Base-by-base conservation (phyloP, 768 basidiomycete genomes). In the Rhodosporidiobolus sp. region DNA sequence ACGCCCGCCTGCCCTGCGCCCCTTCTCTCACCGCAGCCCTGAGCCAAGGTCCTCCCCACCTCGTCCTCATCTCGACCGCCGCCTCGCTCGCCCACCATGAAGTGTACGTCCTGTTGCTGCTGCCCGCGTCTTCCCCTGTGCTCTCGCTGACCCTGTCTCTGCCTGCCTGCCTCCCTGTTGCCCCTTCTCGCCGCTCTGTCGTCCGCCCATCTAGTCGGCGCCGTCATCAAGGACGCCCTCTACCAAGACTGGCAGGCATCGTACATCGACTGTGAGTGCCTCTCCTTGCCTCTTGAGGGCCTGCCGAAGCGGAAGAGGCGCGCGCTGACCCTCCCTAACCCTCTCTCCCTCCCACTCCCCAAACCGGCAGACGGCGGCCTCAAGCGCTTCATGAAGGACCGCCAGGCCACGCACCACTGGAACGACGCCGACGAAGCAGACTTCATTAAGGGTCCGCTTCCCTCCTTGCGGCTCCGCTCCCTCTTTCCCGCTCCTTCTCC, bases 371-470 rank as follows among this genome's bases (percentile, higher is more conserved):
- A 98, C 78, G 91, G 90, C 77, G 84, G 85, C 14, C 85, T 97
- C 55, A 97, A 97, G 82, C 90, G 90, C 65, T 89, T 91, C 75
- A 87, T 98, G 76, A 96, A 97, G 84, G 90, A 89, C 54, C 66
- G 72, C 9, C 67, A 64, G 49, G 67, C 62, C 8, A 59, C 67
- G 20, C 69, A 74, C 32, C 59, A 81, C 56, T 97, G 95, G 95
- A 86, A 84, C 45, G 86, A 87, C 56, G 82, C 84, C 22, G 92
- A 96, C 80, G 95, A 98, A 82, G 83, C 84, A 46, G 87, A 90
- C 52, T 98, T 98, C 79, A 89, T 88, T 19, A 81, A 79, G 54
- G 63, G 68, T 72, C 12, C 34, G 10, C 50, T 50, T 35, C 64
- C 30, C 34, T 30, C n/a, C n/a, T n/a, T n/a, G n/a, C n/a, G n/a